These are phyloP conservation scores for Dendrobium catenatum DNA, from an alignment of 106 monocot genomes.

Conservation along the genomic window DNA sequence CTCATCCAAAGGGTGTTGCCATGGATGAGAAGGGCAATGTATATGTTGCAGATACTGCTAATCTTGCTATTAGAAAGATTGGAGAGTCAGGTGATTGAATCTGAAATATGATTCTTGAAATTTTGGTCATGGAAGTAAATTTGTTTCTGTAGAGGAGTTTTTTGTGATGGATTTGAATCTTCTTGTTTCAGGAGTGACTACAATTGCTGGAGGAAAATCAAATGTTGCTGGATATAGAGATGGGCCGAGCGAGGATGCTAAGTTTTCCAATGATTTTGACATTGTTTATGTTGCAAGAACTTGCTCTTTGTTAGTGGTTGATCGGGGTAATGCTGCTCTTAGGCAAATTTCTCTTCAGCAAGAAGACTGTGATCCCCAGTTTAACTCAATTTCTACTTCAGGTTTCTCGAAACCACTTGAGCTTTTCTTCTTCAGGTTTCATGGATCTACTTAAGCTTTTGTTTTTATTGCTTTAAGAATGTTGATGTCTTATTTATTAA, in stretches of 20 bases:
- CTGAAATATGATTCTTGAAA: neutral
- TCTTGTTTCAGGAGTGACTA: constrained; percentile 71
- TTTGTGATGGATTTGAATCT: neutral
- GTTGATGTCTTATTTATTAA: too few relatives aligned
- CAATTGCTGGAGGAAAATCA: constrained; percentile 80
- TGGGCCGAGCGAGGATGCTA: constrained; percentile 98
- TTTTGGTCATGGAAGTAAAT: neutral
- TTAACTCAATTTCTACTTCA: constrained; percentile 65
- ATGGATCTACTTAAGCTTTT: neutral
- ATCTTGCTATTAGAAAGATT: constrained; percentile 92
- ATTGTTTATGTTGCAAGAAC: constrained; percentile 68
- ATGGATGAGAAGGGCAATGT: constrained; percentile 95
- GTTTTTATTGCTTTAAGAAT: neutral
- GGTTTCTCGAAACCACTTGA: constrained; percentile 23
- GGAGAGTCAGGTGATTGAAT: constrained; percentile 61
- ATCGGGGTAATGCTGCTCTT: constrained; percentile 96
- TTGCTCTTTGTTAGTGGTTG: constrained; percentile 86
- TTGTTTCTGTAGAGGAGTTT: neutral
- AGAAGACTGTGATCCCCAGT: constrained; percentile 74
- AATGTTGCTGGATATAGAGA: constrained; percentile 90
- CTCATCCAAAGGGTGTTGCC: constrained; percentile 80
- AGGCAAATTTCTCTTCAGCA: constrained; percentile 86
- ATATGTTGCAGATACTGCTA: constrained; percentile 87
- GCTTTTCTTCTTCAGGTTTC: too few relatives aligned
- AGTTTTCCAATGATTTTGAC: constrained; percentile 92